Evolutionary conservation across 2,329 filamentous ascomycete genomes (phyloP), one percentile per base, ranked within the genome.

Genomic region (Clarireedia sp.): DNA sequence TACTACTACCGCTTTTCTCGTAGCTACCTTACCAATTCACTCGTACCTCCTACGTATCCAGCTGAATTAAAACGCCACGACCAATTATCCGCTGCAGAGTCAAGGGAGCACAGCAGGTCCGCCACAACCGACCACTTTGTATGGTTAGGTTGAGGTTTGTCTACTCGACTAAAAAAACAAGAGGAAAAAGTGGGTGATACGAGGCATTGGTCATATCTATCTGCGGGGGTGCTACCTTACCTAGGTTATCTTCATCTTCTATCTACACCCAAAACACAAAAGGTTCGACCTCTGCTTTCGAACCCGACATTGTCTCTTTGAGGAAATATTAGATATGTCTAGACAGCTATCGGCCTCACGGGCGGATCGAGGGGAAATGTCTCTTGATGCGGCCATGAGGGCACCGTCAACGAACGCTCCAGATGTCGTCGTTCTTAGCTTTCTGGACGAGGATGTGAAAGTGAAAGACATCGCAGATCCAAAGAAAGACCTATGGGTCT

Each of bases 401-500:
- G 69, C 64, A n/a, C 72, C 73, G 3, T 70, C 71, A 8, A 66
- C 66, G 1, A 68, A 58, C 3, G 58, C 67, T 17, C 73, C 73
- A 8, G 69, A 68, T 48, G 66, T 75, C 14, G 68, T 74, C 21
- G 72, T 75, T 14, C 55, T 75, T 44, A 70, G 73, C 21, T 64
- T 64, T 16, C 51, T 67, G 29, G 58, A 71, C 33, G 67, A 68
- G 21, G 68, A 67, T 3, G 55, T 62, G 24, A 63, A 65, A 51
- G 60, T 63, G 7, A 69, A 67, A 33, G 69, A 72, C 41, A 51
- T 63, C 3, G 64, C 72, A 37, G 69, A 74, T 61, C 72, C 71
- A 7, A 72, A 69, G 56, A 71, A 75, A 54, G 76, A 78, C 61
- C 68, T 78, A 23, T 78, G 75, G 75, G 63, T 78, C 46, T 74